Conservation (phyloP, 768 basidiomycete genomes). For the Calocera viscosa region DNA sequence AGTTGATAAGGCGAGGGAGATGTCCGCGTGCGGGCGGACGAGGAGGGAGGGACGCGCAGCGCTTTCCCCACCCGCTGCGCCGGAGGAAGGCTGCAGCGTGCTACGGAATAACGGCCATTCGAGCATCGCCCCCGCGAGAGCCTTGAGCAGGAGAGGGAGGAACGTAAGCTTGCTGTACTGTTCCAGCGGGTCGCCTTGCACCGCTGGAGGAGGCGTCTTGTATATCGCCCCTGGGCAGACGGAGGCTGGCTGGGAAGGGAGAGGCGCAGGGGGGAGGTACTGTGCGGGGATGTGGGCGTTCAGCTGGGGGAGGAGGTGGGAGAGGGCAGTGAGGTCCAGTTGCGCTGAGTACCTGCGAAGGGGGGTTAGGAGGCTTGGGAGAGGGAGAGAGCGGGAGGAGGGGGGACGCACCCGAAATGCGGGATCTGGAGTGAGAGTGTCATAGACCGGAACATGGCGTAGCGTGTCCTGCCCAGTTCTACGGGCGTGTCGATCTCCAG, state of each 20-base stretch:
- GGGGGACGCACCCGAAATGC: slow-evolving; percentile 52
- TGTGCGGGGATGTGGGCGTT: slow-evolving; percentile 58
- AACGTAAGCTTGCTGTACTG: slow-evolving; percentile 61
- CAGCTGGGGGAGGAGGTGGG: slow-evolving; percentile 48
- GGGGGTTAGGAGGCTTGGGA: not conserved
- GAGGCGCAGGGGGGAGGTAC: slow-evolving; percentile 23
- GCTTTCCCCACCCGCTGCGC: no score
- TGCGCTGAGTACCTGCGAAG: slow-evolving; percentile 52
- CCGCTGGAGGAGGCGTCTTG: not conserved
- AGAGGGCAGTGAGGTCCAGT: slow-evolving; percentile 59
- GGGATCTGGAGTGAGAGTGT: slow-evolving; percentile 63
- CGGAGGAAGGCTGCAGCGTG: slow-evolving; percentile 25
- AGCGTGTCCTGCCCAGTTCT: slow-evolving; percentile 62
- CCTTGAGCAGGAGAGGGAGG: slow-evolving; percentile 73
- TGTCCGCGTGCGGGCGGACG: slow-evolving; percentile 61
- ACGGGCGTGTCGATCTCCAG: slow-evolving; percentile 40
- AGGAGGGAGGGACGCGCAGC: slow-evolving; percentile 62
- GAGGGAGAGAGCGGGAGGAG: not conserved
- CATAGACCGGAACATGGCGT: slow-evolving; percentile 88
- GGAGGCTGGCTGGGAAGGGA: slow-evolving; percentile 29
- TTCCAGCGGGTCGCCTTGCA: slow-evolving; percentile 27
- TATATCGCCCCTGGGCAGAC: slow-evolving; percentile 29
- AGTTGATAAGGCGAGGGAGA: slow-evolving; percentile 64
- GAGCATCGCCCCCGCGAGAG: slow-evolving; percentile 63
- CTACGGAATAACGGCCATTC: slow-evolving; percentile 77